Evolutionary conservation across 2,329 filamentous ascomycete species (phyloP), one percentile per base, ranked within the genome.

Genomic region (Amesomyces nigricolor): DNA sequence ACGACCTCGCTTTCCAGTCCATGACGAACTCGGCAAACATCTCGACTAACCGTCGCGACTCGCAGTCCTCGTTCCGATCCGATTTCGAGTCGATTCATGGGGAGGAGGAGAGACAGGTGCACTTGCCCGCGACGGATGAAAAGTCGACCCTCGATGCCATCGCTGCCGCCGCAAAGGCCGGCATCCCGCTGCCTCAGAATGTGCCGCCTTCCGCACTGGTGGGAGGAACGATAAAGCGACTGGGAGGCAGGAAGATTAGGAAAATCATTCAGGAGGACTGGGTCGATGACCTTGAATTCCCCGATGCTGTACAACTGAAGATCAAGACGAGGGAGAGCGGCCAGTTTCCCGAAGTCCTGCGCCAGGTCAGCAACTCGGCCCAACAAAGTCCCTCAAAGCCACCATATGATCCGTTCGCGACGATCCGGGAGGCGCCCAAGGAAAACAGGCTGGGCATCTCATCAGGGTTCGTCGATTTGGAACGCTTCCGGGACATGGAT

Each of bases 181-280:
- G 94, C 63, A 96, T 99, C 61, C 92, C 94, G 6, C 83, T 97
- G 54, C 94, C 94, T 29, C 77, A 82, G 50, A 91, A 91, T 67
- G 84, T 97, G 32, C 91, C 92, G 1, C 83, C 88, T 30, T 96
- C 92, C 17, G 94, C 94, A 30, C 76, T 99, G 42, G 82, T 94
- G 69, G 92, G 92, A 51, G 94, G 94, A 51, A 92, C 91, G 9
- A 97, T 97, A 67, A 95, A 95, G 74, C 81, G 91, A 63, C 78
- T 97, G 35, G 91, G 91, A 48, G 84, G 83, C 57, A 81, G 83
- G 62, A 90, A 86, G 65, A 78, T 87, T 17, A 86, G 84, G 65
- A 87, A 82, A 66, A 83, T 86, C 40, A 82, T 89, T 57, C 83
- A 88, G 60, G 87, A 91, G 64, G 88, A 92, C 68, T 92, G 89